Base-by-base conservation (phyloP, 768 basidiomycete species). In the Leccinum incarnatum region DNA sequence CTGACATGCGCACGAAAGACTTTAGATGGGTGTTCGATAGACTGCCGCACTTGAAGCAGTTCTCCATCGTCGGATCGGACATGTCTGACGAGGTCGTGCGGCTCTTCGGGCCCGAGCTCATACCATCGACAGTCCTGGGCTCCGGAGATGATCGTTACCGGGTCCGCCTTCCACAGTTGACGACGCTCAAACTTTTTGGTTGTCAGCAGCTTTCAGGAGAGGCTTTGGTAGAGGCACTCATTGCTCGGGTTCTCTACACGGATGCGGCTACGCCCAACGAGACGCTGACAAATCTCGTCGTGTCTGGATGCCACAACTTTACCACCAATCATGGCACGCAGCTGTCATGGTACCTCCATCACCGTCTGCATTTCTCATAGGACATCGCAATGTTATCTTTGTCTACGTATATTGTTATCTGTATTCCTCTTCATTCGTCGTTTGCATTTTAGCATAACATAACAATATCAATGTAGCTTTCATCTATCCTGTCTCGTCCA, bases 1-100 rank as follows among this genome's bases (percentile, higher is more conserved):
- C 87, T 54, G 90, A 91, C 73, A 86, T 90, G 83, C 86, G 89
- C 48, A 91, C 89, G 32, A 91, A 90, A 73, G 90, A 92, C 67
- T 92, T 92, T 67, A 69, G 65, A 30, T 89, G 84, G 74, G 75
- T 84, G 51, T 91, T 91, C 62, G 81, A 84, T 57, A 76, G 78
- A 37, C 74, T 89, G 12, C 67, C 69, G 1, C 59, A 70, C 34
- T 74, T 92, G 50, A 81, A 82, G 64, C 81, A 84, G 51, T 92
- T 92, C 70, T 78, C 80, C 50, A 91, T 92, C 64, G 84, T 86
- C 56, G 89, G 86, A 23, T 91, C 88, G 9, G 90, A 92, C 70
- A 88, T 91, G 89, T 88, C 88, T 27, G 79, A 91, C 73, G 82
- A 75, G 42, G 90, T 91, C 58, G 77, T 91, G 45, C 71, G 74